Percentiles rank a stretch among this genome's conserved stretches.
Conservation (phyloP, 2,329 filamentous ascomycete genomes). For the Davidsoniella virescens region DNA sequence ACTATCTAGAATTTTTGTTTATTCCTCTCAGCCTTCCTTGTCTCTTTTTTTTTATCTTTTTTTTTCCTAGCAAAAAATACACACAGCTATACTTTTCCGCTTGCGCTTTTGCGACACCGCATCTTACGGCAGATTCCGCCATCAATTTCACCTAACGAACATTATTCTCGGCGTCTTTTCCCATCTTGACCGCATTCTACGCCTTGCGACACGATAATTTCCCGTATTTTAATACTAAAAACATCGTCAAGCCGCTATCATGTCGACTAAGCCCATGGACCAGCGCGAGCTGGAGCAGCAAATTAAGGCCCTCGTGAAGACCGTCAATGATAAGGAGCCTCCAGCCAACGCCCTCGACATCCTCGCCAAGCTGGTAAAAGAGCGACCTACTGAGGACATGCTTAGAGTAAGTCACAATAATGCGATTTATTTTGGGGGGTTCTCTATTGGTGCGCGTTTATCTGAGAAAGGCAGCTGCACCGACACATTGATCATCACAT, state of each 20-base stretch:
- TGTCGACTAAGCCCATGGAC: conserved; percentile 40
- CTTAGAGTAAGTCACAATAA: conserved; percentile 45
- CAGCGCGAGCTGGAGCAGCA: conserved; percentile 64
- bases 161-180: too few relatives aligned
- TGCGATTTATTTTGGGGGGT: too few relatives aligned
- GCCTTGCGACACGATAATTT: too few relatives aligned
- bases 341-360: conserved; percentile 54
- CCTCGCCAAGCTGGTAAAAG: conserved; percentile 62
- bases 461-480: too few relatives aligned
- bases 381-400: conserved; percentile 78
- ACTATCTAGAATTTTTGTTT: not conserved
- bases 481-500: too few relatives aligned
- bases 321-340: conserved; percentile 58
- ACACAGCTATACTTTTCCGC: not conserved
- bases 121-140: not conserved
- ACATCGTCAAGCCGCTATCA: not conserved
- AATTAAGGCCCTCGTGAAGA: conserved; percentile 68
- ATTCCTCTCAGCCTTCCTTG: conserved; percentile 1
- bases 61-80: conserved; percentile 5
- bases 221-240: too few relatives aligned
- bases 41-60: not conserved
- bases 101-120: not conserved
- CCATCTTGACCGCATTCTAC: too few relatives aligned
- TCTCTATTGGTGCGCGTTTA: too few relatives aligned
- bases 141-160: not conserved